Evolutionary conservation across 2,329 filamentous ascomycete species (phyloP).

Genomic region (Ilyonectria destructans): DNA sequence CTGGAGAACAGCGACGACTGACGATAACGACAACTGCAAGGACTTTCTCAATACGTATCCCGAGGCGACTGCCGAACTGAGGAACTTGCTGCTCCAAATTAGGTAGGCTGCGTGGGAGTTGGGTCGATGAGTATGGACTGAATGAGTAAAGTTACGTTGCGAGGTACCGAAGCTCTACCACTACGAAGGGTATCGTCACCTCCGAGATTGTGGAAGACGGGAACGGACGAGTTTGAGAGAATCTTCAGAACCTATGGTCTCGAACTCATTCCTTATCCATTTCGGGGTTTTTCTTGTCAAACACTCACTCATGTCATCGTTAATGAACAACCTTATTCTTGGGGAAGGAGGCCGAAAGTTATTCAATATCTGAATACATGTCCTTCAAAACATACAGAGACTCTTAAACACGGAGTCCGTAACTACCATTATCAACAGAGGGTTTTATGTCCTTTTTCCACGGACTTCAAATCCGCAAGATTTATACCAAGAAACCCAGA

Average conservation of each 20-base stretch:
- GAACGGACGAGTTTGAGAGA: too few species aligned
- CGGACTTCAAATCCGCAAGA: conserved; percentile 10
- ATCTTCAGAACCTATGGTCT: too few species aligned
- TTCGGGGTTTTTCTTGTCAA: too few species aligned
- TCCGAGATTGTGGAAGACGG: too few species aligned
- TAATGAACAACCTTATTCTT: not conserved
- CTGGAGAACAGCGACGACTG: conserved; percentile 13
- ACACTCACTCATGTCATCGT: not conserved
- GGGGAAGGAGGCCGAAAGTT: not conserved
- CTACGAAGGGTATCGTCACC: too few species aligned
- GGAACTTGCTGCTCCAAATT: not conserved
- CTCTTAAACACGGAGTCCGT: not conserved
- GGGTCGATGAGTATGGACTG: too few species aligned
- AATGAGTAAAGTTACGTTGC: too few species aligned
- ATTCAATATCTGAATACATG: conserved; percentile 17
- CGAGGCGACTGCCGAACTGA: not conserved
- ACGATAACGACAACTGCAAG: conserved; percentile 9
- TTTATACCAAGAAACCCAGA: conserved; percentile 25
- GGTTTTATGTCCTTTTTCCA: conserved; percentile 17
- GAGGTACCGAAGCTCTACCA: too few species aligned
- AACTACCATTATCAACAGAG: conserved; percentile 25
- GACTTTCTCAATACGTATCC: not conserved
- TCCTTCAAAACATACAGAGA: not conserved
- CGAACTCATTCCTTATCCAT: too few species aligned
- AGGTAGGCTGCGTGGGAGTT: too few species aligned